A percentile compares a stretch with the other conserved stretches of the same genome.
These are phyloP conservation scores for Pleurotus pulmonarius DNA, from an alignment of 768 basidiomycete species.

Conservation along the genomic window DNA sequence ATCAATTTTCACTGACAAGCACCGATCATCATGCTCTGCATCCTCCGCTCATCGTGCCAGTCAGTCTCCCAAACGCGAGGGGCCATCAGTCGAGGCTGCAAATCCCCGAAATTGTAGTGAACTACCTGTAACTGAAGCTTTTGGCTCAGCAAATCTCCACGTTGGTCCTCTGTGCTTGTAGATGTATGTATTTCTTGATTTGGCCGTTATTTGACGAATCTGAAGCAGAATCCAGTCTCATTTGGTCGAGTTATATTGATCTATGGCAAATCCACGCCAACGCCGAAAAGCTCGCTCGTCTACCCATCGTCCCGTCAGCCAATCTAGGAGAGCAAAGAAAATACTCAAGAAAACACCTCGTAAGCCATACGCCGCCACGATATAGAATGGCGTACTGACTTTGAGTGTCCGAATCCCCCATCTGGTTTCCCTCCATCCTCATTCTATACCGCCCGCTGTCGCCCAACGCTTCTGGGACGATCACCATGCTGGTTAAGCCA, in stretches of 20 bases:
- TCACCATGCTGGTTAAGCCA: conserved; percentile 39
- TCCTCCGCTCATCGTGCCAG: not conserved
- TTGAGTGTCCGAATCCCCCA: not conserved
- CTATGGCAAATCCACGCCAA: conserved; percentile 94
- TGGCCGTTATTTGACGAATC: not conserved
- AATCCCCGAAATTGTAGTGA: not conserved
- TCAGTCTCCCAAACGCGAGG: not conserved
- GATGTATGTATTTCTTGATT: not conserved
- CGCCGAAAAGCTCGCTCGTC: conserved; percentile 81
- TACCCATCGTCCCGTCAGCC: conserved; percentile 67
- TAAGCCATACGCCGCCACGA: conserved; percentile 25
- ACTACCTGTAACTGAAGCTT: conserved; percentile 3
- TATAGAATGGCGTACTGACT: conserved; percentile 3
- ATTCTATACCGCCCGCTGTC: not conserved
- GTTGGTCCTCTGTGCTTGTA: not conserved
- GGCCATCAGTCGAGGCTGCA: not conserved
- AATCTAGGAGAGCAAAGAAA: conserved; percentile 70
- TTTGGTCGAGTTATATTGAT: conserved; percentile 4
- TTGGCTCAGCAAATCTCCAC: not conserved
- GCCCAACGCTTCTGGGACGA: not conserved
- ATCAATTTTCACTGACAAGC: not conserved
- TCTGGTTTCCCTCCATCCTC: conserved; percentile 5
- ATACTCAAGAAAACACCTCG: conserved; percentile 77
- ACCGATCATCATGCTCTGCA: not conserved
- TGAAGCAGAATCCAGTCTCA: no score